Base-by-base conservation (phyloP, 2,329 filamentous ascomycete genomes). In the Aspergillus persii region DNA sequence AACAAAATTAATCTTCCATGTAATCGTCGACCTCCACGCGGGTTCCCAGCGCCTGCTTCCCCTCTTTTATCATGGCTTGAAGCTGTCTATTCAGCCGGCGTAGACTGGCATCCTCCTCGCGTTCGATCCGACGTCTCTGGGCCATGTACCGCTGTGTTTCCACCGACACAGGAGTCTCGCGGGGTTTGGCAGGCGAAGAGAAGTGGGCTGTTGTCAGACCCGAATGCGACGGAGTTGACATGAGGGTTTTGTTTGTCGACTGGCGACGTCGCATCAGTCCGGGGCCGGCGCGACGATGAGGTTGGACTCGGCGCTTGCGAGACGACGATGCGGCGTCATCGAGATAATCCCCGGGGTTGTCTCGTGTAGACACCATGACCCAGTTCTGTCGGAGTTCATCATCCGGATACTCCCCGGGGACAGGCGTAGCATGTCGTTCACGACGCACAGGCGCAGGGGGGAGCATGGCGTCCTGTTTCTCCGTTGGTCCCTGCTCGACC, bases 11-110 rank as follows among this genome's bases (percentile, higher is more conserved):
- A 31, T 77, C 70, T 26, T 71, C 74, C 69, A 76, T 72, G 47
- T 77, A 72, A 29, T 77, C 77, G 44, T 85, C 83, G 48, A 92
- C 82, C 69, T 90, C 87, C 53, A 91, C 80, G 46, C 80, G 89
- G 23, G 89, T 90, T 2, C 89, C 93, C 18, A 99, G 77, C 1
- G 95, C 95, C 74, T 95, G 89, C 67, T 89, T 89, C 0, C 93
- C 95, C 75, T 98, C 89, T 2, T 88, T 83, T 56, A 99, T 96
- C 89, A 99, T 92, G 36, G 88, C 89, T 70, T 90, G 86, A 51
- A 98, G 79, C 67, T 90, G 86, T 51, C 86, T 83, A 71, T 95
- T 96, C 75, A 98, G 87, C 29, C 89, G 85, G 52, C 86, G 87
- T 66, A 98, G 89, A 54, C 89, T 87, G 48, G 88, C 86, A 66